Base-by-base conservation (phyloP, 2,329 filamentous ascomycete species). In the Tolypocladium cylindrosporum region DNA sequence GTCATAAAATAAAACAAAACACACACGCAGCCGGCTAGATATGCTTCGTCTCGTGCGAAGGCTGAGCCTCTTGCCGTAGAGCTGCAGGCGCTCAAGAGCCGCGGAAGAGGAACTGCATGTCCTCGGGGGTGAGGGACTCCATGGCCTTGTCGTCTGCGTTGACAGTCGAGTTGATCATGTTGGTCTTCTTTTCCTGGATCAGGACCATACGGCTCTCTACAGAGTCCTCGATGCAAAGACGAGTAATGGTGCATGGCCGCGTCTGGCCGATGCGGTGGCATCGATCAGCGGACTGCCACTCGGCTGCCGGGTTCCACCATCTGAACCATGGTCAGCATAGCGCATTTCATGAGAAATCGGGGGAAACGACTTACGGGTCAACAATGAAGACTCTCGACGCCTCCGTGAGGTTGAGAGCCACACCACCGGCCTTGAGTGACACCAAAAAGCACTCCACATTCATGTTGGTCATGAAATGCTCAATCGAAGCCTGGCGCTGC, bases 221-320 rank as follows among this genome's bases (percentile, higher is more conserved):
- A 1, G 90, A 96, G 70, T 99, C 94, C 71, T 99, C 93, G 61
- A 99, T 97, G 69, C 91, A 95, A 13, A 99, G 83, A 36, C 94
- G 86, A 1, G 92, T 97, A 66, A 99, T 96, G 41, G 90, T 90
- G 70, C 94, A 97, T 36, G 93, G 93, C 9, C 94, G 88, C 53
- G 87, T 90, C 76, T 99, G 94, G 39, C 94, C 94, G 65, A 97
- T 99, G 58, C 94, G 91, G 74, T 97, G 94, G 68, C 89, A 91
- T 63, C 90, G 84, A 71, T 99, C 94, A 3, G 94, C 94, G 61
- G 89, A 94, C 74, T 99, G 94, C 94, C 94, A 99, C 75, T 99
- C 94, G 0, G 93, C 93, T n/a, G 92, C 92, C n/a, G 94, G 94
- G 65, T 97, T 97, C 94, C 94, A 99, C 94, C 94, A 97, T 65